phyloP scores from a whole-genome alignment of 169 alveolate genomes.

The Eimeria falciformis region DNA sequence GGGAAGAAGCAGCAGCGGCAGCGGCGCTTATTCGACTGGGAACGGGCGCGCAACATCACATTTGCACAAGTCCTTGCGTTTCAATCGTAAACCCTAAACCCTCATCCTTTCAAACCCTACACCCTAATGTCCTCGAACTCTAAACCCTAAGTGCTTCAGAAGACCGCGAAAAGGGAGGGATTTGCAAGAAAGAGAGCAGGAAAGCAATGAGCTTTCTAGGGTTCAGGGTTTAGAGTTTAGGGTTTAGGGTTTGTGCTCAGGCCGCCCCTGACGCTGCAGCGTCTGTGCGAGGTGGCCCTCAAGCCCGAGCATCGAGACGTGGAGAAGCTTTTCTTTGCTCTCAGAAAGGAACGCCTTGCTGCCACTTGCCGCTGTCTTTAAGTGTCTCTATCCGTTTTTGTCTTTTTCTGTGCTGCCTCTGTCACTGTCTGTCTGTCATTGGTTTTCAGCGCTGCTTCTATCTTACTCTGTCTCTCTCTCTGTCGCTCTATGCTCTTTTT shows the following conservation, averaged over 20 bases:
- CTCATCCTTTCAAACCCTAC: too few relatives aligned
- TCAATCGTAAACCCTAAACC: neutral
- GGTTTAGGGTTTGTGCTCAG: slow-evolving; percentile 18
- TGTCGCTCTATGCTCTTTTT: too few relatives aligned
- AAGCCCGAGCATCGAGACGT: neutral
- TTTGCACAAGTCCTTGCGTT: neutral
- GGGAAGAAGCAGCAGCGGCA: slow-evolving; percentile 17
- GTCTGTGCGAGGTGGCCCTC: neutral
- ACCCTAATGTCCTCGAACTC: neutral
- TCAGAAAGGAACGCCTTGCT: neutral
- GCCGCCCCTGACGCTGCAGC: slow-evolving; percentile 13
- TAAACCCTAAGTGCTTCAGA: neutral
- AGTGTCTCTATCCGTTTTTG: too few relatives aligned
- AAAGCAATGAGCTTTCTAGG: neutral
- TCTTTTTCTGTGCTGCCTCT: too few relatives aligned
- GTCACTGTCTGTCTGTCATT: neutral
- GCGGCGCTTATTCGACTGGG: slow-evolving; percentile 7
- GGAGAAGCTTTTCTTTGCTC: slow-evolving; percentile 5
- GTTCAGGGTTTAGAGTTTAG: slow-evolving; percentile 36
- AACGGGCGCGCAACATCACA: neutral
- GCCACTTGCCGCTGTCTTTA: neutral
- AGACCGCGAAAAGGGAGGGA: neutral
- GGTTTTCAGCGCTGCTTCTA: neutral
- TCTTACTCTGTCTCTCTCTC: neutral
- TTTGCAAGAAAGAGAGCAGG: neutral